Percentiles rank a stretch among this genome's conserved stretches.
These are phyloP conservation scores for Chrysophaeum taylorii DNA, from an alignment of 352 stramenopile genomes.

Conservation along the genomic window DNA sequence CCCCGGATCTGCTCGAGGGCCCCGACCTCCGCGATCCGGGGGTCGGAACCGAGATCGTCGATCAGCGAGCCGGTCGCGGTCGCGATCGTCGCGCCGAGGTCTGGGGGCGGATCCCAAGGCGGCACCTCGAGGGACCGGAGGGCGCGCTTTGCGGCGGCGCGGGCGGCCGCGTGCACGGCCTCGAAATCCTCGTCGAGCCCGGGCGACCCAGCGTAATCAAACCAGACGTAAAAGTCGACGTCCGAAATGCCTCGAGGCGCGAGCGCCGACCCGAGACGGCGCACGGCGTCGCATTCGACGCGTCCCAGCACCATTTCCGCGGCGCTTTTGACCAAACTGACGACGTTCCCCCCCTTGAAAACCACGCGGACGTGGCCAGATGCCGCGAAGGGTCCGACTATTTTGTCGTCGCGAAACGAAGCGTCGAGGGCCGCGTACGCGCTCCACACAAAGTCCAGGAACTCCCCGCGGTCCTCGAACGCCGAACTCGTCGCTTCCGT, in stretches of 20 bases:
- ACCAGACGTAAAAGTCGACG: conserved; percentile 1
- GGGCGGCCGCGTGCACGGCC: neutral
- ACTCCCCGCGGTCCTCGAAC: conserved; percentile 2
- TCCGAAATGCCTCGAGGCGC: neutral
- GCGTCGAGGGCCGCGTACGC: conserved; percentile 8
- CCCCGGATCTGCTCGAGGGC: no score
- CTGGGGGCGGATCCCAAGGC: neutral
- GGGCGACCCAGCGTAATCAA: neutral
- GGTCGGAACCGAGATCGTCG: no score
- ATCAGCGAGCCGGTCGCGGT: neutral
- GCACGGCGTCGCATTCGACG: neutral
- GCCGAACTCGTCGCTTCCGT: conserved; percentile 18
- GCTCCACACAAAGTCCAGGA: conserved; percentile 15
- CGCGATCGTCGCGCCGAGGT: neutral
- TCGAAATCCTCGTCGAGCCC: neutral
- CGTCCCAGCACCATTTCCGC: neutral
- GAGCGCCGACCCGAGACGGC: neutral
- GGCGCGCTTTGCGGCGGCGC: neutral
- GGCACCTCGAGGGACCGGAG: neutral
- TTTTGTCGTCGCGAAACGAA: conserved; percentile 5
- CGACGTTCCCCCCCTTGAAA: conserved; percentile 8
- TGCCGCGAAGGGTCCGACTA: neutral
- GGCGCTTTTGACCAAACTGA: conserved; percentile 1
- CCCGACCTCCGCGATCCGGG: no score
- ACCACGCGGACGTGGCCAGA: neutral